Evolutionary conservation across 257 asterid genomes (phyloP).

Genomic region (Rehmannia glutinosa): DNA sequence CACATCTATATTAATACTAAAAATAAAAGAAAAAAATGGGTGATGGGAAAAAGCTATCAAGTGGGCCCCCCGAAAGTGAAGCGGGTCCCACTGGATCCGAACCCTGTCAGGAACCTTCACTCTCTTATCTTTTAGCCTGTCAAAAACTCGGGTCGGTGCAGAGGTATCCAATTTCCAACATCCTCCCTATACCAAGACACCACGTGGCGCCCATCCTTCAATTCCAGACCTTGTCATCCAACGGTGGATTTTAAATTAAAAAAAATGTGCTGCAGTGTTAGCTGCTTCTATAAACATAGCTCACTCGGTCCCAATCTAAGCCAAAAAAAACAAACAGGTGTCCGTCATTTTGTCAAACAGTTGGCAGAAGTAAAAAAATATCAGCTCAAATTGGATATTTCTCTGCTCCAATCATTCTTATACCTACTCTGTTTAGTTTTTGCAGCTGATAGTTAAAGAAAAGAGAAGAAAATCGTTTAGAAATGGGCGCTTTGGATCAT

Average conservation of each 20-base stretch:
- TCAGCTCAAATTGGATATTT: neutral
- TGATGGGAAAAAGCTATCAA: neutral
- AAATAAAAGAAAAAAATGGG: neutral
- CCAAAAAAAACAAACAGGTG: neutral
- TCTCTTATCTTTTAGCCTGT: neutral
- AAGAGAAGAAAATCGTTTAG: no score
- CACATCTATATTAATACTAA: neutral
- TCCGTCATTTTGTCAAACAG: neutral
- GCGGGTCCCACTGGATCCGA: slow-evolving; percentile 18
- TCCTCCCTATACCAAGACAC: neutral
- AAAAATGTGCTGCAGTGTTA: neutral
- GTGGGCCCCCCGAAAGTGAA: neutral
- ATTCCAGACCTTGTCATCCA: slow-evolving; percentile 4
- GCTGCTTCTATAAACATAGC: slow-evolving; percentile 3
- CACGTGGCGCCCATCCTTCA: slow-evolving; percentile 25
- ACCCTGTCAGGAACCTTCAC: neutral
- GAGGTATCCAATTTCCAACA: neutral
- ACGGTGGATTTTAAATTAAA: slow-evolving; percentile 15
- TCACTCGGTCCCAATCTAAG: neutral
- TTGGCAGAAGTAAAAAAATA: neutral
- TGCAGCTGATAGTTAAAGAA: neutral
- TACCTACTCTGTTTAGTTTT: neutral
- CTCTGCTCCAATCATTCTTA: neutral
- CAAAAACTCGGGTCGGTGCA: slow-evolving; percentile 35
- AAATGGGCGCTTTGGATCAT: slow-evolving; percentile 85